phyloP scores from a whole-genome alignment of 1,284 basidiomycete species.

The Afroboletus lepidellus region DNA sequence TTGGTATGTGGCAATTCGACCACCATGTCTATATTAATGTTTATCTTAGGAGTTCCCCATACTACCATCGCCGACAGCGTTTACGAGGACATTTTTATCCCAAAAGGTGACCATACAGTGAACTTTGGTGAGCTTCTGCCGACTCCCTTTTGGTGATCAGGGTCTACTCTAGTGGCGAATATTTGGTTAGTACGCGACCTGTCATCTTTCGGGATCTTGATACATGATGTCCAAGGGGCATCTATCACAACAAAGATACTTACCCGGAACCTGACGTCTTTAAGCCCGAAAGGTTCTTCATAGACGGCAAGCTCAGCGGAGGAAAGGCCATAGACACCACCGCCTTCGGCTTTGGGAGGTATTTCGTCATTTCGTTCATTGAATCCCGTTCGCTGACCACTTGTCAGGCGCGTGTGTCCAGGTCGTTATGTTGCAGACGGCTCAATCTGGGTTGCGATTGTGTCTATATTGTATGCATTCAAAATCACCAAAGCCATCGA shows the following conservation, averaged over 20 bases:
- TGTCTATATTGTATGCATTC: slow-evolving; percentile 20
- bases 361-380: not conserved
- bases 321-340: slow-evolving; percentile 35
- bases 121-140: not conserved
- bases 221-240: slow-evolving; percentile 34
- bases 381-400: not conserved
- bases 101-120: slow-evolving; percentile 32
- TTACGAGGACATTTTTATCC: slow-evolving; percentile 43
- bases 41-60: slow-evolving; percentile 41
- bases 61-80: slow-evolving; percentile 40
- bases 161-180: slow-evolving; percentile 42
- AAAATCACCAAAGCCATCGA: slow-evolving; percentile 21
- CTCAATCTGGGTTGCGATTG: slow-evolving; percentile 27
- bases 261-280: slow-evolving; percentile 44
- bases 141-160: too few species aligned
- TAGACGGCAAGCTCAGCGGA: slow-evolving; percentile 23
- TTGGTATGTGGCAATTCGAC: slow-evolving; percentile 5
- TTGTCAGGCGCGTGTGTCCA: slow-evolving; percentile 25
- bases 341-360: slow-evolving; percentile 46
- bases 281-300: slow-evolving; percentile 37
- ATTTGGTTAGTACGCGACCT: slow-evolving; percentile 37
- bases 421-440: slow-evolving; percentile 28
- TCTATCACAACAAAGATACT: slow-evolving; percentile 38
- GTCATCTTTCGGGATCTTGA: not conserved
- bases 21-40: not conserved